Evolutionary conservation across 2,329 filamentous ascomycete species (phyloP).

Genomic region (Fusarium xylarioides): DNA sequence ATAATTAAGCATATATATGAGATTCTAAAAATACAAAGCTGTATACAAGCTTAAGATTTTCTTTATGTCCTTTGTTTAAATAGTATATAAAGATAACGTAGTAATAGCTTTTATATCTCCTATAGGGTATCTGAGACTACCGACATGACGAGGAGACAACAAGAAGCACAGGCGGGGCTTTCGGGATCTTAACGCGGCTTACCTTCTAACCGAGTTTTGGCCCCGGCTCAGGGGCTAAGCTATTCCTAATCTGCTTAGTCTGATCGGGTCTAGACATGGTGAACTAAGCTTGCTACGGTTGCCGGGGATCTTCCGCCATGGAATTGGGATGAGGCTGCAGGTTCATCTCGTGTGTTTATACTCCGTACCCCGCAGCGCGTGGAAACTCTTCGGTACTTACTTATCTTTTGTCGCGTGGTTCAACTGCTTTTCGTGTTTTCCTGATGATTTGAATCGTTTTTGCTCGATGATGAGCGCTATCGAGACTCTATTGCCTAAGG

Average conservation of each 20-base stretch:
- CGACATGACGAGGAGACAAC: neutral
- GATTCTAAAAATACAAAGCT: neutral
- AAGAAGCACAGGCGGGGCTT: neutral
- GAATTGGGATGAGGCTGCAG: neutral
- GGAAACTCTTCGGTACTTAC: no score
- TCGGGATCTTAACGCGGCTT: neutral
- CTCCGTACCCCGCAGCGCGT: neutral
- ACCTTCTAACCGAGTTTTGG: neutral
- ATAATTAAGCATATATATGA: neutral
- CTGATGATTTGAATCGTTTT: neutral
- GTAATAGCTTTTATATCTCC: neutral
- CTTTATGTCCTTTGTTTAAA: neutral
- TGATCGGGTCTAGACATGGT: no score
- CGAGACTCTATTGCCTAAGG: neutral
- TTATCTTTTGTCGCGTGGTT: neutral
- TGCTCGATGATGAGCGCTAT: neutral
- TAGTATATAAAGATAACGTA: neutral
- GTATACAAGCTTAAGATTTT: accelerated
- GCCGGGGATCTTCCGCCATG: neutral
- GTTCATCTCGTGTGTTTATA: neutral
- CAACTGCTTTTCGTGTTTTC: neutral
- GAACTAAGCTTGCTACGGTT: neutral
- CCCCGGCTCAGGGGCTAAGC: neutral
- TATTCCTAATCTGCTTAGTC: neutral
- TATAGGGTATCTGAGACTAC: neutral